Base-by-base conservation (phyloP, 768 basidiomycete genomes). In the Mycena capillaripes region DNA sequence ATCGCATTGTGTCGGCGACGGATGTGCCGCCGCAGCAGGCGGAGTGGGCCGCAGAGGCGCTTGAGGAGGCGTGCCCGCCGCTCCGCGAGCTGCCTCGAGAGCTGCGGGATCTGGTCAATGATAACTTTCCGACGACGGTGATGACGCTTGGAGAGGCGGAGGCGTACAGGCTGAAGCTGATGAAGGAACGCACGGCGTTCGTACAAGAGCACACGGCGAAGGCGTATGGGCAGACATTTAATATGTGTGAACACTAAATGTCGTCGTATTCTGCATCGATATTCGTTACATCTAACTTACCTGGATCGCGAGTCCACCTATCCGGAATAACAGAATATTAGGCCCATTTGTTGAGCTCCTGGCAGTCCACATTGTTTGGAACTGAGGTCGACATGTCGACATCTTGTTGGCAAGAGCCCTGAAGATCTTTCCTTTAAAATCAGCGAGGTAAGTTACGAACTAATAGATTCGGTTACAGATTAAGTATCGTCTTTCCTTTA, bases 1-100 rank as follows among this genome's bases (percentile, higher is more conserved):
- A 68, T 1, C 74, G 82, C 21, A 75, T 77, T n/a, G 79, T 78
- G 2, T 81, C 84, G 4, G 76, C 78, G 6, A 72, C 58, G 17
- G 69, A 78, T 34, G 78, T 84, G 6, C 76, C 80, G 5, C 80
- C 79, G 1, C 84, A 84, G 75, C 83, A 82, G 50, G 57, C 38
- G 4, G 76, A 78, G 5, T 82, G 80, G 81, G 75, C 74, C 27
- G 65, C 57, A 16, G 68, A 76, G 11, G 76, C 73, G 21, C 63
- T 78, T 44, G 59, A 68, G 30, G 67, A 69, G 19, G 66, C 61
- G 4, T 58, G 61, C 29, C 9, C 21, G 4, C 50, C 70, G 32
- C n/a, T 59, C 3, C 32, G 23, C 0, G 30, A n/a, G 2, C 46
- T 72, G 11, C 71, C 74, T 5, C 61, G 21, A 19, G 74, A 75